Percentiles rank a stretch among this genome's conserved stretches.
phyloP scores from a whole-genome alignment of 495 filamentous ascomycete genomes.

The Lasiosphaeriaceae sp. region DNA sequence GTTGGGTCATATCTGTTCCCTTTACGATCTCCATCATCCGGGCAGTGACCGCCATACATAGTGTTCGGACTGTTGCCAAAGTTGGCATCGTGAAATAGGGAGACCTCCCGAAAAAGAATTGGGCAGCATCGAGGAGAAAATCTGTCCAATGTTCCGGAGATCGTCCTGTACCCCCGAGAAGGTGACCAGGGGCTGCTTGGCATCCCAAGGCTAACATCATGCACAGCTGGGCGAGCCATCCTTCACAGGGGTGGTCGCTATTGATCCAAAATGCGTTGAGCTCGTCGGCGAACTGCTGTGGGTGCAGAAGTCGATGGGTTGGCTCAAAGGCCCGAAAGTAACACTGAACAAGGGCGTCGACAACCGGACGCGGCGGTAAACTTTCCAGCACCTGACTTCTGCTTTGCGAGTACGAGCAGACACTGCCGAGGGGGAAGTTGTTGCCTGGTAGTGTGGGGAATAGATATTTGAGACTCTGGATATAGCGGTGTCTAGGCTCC shows the following conservation, averaged over 20 bases:
- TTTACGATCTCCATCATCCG: conserved; percentile 23
- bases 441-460: conserved; percentile 12
- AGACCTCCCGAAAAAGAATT: conserved; percentile 21
- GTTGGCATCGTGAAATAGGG: conserved; percentile 14
- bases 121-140: conserved; percentile 17
- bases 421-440: conserved; percentile 24
- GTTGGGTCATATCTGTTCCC: conserved; percentile 13
- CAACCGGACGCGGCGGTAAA: conserved; percentile 19
- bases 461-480: conserved; percentile 18
- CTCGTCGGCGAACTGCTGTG: conserved; percentile 17
- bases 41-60: conserved; percentile 20
- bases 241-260: conserved; percentile 11
- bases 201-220: conserved; percentile 26
- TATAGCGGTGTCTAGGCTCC: conserved; percentile 17
- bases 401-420: conserved; percentile 8
- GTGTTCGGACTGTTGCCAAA: conserved; percentile 17
- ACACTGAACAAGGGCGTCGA: conserved; percentile 19
- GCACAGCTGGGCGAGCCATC: conserved; percentile 25
- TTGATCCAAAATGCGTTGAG: conserved; percentile 22
- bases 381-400: conserved; percentile 16
- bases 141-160: conserved; percentile 20
- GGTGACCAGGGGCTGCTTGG: conserved; percentile 10
- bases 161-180: conserved; percentile 14
- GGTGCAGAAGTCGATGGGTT: conserved; percentile 23
- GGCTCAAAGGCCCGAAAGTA: conserved; percentile 25